Evolutionary conservation across 805 yeast species (phyloP), one percentile per base, ranked within the genome.

Genomic region (Spathaspora gorwiae): DNA sequence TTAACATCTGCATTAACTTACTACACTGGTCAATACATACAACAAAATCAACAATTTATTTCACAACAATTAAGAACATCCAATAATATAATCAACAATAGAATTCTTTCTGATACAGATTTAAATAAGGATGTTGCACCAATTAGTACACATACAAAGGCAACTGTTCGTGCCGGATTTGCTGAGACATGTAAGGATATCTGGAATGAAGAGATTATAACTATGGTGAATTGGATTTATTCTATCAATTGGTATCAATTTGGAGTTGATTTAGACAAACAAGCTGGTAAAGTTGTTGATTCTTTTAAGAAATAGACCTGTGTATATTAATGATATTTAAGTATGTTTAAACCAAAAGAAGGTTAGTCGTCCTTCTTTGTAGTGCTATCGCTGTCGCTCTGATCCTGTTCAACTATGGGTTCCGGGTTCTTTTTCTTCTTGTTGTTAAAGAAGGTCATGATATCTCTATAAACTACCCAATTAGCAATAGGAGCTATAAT

Each of bases 191-290:
- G 78, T 48, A 84, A 82, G 52, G 95, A 87, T 56, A 72, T 86
- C 36, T 87, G 95, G 95, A 83, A 87, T 57, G 81, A 78, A 38
- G 90, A 85, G 59, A 75, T 87, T 44, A 73, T 84, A 46, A 70
- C 68, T 37, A 75, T 77, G 47, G 87, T 82, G 19, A 80, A 80
- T 52, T 83, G 85, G 78, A 53, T 84, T 11, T 84, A 84, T 55
- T 56, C 74, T 39, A 68, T 79, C 49, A 72, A 74, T 59, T 65
- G 80, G 75, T 68, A 76, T 61, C 64, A 66, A 46, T 54, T 61
- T 53, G 73, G 72, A 1, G 53, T 68, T 35, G 55, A 61, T 26
- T 60, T 63, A 12, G 73, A 70, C 53, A 55, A 59, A 45, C 61
- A 65, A 53, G 40, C 67, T 35, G 62, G 64, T 47, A 66, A 62